phyloP scores from a whole-genome alignment of 257 asterid genomes.

The Capsicum pubescens region DNA sequence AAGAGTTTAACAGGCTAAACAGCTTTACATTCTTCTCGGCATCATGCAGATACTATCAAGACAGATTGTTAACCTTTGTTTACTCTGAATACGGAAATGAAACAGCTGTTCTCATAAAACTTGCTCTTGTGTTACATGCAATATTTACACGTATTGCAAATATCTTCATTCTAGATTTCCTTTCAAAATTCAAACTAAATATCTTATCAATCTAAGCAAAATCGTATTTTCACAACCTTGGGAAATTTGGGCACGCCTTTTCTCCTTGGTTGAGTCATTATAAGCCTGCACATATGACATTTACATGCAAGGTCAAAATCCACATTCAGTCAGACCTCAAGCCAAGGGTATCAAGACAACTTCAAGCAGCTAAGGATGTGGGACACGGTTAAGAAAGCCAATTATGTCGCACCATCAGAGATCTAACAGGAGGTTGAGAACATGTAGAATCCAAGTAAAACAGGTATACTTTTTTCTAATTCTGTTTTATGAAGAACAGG shows the following conservation, averaged over 20 bases:
- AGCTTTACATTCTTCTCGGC: neutral
- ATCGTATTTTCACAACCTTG: slow-evolving; percentile 22
- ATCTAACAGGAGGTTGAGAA: slow-evolving; percentile 20
- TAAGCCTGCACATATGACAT: slow-evolving; percentile 32
- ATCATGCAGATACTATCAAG: slow-evolving; percentile 19
- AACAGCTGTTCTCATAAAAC: slow-evolving; percentile 20
- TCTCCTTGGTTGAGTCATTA: slow-evolving; percentile 30
- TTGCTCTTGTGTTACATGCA: neutral
- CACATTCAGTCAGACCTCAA: slow-evolving; percentile 23
- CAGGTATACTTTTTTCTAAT: neutral
- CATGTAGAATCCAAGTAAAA: slow-evolving; percentile 11
- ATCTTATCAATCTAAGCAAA: slow-evolving; percentile 1
- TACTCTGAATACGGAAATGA: neutral
- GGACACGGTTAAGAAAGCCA: neutral
- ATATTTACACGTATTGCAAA: neutral
- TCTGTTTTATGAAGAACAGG: neutral
- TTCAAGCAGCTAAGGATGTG: neutral
- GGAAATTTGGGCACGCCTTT: slow-evolving; percentile 30
- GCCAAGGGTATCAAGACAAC: slow-evolving; percentile 4
- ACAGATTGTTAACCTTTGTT: slow-evolving; percentile 6
- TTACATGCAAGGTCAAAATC: slow-evolving; percentile 23
- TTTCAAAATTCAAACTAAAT: slow-evolving; percentile 20
- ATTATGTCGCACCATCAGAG: neutral
- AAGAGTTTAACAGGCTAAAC: neutral
- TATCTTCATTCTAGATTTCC: neutral